Conservation (phyloP, 208 protist genomes). For the Trypanosoma brucei region DNA sequence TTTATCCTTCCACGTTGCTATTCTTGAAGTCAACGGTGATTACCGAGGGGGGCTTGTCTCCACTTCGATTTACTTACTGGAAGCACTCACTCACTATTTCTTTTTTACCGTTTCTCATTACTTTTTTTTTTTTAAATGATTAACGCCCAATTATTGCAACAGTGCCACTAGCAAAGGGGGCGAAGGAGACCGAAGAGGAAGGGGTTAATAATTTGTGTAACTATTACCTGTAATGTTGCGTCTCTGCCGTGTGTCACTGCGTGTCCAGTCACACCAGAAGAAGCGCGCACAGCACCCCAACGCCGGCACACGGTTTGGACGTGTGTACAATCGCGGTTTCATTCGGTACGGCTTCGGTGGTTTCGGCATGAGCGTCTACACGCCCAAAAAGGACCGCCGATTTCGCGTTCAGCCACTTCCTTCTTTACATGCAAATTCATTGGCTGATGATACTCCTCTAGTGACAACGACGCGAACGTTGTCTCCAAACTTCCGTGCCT, state of each 20-base stretch:
- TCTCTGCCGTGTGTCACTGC: constrained; percentile 37
- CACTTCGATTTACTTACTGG: no score
- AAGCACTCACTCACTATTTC: no score
- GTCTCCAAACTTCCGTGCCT: constrained; percentile 79
- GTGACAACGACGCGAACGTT: constrained; percentile 62
- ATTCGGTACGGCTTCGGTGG: constrained; percentile 86
- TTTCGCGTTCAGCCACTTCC: constrained; percentile 41
- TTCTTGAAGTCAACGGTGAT: no score
- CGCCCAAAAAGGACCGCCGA: constrained; percentile 72
- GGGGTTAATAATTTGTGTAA: no score
- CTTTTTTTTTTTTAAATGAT: no score
- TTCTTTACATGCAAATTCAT: constrained; percentile 14
- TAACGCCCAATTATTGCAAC: no score
- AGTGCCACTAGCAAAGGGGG: no score
- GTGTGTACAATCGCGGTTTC: constrained; percentile 85
- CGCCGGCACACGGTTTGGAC: constrained; percentile 82
- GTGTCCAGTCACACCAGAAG: constrained; percentile 83
- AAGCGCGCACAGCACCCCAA: constrained; percentile 78
- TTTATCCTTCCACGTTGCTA: no score
- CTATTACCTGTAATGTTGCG: constrained; percentile 49
- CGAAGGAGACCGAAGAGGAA: no score
- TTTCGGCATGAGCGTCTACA: constrained; percentile 88
- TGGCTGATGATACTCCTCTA: constrained; percentile 41
- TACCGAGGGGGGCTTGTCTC: no score
- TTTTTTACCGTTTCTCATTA: no score